These are phyloP conservation scores for Rozella allomycis DNA, from an alignment of 371 early-diverging fungal genomes.

Conservation along the genomic window DNA sequence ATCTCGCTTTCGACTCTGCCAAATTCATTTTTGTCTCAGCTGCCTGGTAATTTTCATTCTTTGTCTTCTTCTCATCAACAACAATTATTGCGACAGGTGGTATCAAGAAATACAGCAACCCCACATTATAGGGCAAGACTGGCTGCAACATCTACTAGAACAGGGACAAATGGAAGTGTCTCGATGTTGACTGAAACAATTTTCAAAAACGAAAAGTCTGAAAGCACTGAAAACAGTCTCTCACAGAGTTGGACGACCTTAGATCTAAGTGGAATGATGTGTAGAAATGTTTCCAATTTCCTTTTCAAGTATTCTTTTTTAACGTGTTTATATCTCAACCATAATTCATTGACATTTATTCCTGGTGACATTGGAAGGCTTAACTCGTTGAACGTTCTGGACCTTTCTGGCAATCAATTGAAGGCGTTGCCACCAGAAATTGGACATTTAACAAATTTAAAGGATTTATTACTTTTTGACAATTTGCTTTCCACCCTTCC, in stretches of 20 bases:
- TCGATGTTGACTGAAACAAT: too few species aligned
- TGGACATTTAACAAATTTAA: slow-evolving; percentile 56
- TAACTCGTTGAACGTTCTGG: slow-evolving; percentile 19
- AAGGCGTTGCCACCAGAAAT: slow-evolving; percentile 68
- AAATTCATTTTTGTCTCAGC: too few species aligned
- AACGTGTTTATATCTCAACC: slow-evolving; percentile 74
- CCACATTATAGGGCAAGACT: too few species aligned
- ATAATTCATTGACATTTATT: slow-evolving; percentile 62
- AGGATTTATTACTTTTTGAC: slow-evolving; percentile 77
- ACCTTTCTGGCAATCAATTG: slow-evolving; percentile 79
- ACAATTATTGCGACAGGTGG: too few species aligned
- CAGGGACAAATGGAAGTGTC: too few species aligned
- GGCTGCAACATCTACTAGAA: too few species aligned
- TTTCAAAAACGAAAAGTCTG: too few species aligned
- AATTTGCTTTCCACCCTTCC: slow-evolving; percentile 76
- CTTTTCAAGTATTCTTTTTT: slow-evolving; percentile 61
- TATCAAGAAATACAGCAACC: too few species aligned
- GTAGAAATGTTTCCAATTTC: slow-evolving; percentile 46
- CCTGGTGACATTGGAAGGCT: slow-evolving; percentile 42
- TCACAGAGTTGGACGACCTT: slow-evolving; percentile 4
- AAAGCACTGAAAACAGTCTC: too few species aligned
- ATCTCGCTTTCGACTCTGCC: too few species aligned
- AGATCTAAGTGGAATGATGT: slow-evolving; percentile 49
- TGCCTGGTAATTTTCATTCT: too few species aligned
- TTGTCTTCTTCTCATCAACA: too few species aligned